Evolutionary conservation across 192 early-diverging fungal species (phyloP).

Genomic region (Backusella sp.): DNA sequence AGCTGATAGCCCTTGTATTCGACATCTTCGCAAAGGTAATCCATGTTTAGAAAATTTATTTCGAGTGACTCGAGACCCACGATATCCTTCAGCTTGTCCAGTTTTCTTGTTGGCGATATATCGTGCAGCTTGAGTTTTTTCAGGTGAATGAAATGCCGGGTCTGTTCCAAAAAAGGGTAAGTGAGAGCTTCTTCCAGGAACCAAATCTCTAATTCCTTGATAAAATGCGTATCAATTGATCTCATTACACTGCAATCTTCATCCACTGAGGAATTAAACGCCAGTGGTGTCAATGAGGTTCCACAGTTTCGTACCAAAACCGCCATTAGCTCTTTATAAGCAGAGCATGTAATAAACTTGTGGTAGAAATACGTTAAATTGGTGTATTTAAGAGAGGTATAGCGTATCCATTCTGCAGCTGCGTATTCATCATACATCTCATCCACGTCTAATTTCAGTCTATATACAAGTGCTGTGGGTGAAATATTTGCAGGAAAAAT

Average conservation of each 20-base stretch:
- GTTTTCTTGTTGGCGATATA: too few relatives aligned
- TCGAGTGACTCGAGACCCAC: too few relatives aligned
- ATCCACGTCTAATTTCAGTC: background rate
- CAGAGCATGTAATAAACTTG: background rate
- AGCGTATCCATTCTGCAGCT: background rate
- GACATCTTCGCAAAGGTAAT: too few relatives aligned
- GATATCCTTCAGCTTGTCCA: too few relatives aligned
- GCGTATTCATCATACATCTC: accelerated
- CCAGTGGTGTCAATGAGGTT: background rate
- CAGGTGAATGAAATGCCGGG: too few relatives aligned
- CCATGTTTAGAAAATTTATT: too few relatives aligned
- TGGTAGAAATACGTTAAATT: background rate
- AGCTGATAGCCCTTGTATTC: too few relatives aligned
- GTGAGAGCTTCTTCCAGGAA: too few relatives aligned
- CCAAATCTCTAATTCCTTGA: too few relatives aligned
- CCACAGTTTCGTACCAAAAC: background rate
- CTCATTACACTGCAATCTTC: background rate
- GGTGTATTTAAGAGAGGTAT: background rate
- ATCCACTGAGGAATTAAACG: background rate
- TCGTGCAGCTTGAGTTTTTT: too few relatives aligned
- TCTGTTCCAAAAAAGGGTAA: too few relatives aligned
- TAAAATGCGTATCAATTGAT: background rate
- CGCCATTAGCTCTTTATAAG: background rate
- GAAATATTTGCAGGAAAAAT: background rate
- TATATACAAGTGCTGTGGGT: background rate